These are phyloP conservation scores for Ophiostoma sp. DNA, from an alignment of 2,329 filamentous ascomycete genomes.

Conservation along the genomic window DNA sequence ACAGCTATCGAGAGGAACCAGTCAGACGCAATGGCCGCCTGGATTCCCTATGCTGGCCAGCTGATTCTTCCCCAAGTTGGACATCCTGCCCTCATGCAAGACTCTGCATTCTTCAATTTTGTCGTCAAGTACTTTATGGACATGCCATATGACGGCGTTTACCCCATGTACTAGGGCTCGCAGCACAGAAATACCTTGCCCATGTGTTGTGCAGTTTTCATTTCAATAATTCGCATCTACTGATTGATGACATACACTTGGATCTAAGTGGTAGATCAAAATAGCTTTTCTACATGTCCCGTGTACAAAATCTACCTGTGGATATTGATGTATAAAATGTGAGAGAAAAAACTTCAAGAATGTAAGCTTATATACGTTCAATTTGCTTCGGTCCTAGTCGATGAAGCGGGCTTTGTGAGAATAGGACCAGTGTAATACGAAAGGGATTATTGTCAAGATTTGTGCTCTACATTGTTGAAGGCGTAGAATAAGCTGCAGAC, in stretches of 20 bases:
- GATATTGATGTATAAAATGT: conserved; percentile 1
- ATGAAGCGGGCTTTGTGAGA: neutral
- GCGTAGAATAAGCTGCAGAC: too few relatives aligned
- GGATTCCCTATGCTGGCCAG: conserved; percentile 14
- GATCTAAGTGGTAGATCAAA: neutral
- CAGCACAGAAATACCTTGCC: neutral
- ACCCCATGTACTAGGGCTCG: conserved; percentile 3
- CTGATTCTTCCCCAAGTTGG: conserved; percentile 14
- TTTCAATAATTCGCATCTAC: neutral
- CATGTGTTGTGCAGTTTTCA: neutral
- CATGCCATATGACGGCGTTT: conserved; percentile 15
- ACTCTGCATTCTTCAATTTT: conserved; percentile 3
- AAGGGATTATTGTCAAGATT: neutral
- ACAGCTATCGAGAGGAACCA: conserved; percentile 11
- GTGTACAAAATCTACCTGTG: neutral
- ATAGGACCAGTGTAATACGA: neutral
- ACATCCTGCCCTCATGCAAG: conserved; percentile 10
- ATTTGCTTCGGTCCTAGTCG: neutral
- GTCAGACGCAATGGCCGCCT: conserved; percentile 13
- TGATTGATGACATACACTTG: neutral
- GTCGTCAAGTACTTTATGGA: conserved; percentile 17
- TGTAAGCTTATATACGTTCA: neutral
- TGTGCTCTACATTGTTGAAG: too few relatives aligned
- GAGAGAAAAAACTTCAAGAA: neutral
- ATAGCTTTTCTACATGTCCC: neutral